Evolutionary conservation across 2,329 filamentous ascomycete genomes (phyloP), one percentile per base, ranked within the genome.

Genomic region (Zarea fungicola): DNA sequence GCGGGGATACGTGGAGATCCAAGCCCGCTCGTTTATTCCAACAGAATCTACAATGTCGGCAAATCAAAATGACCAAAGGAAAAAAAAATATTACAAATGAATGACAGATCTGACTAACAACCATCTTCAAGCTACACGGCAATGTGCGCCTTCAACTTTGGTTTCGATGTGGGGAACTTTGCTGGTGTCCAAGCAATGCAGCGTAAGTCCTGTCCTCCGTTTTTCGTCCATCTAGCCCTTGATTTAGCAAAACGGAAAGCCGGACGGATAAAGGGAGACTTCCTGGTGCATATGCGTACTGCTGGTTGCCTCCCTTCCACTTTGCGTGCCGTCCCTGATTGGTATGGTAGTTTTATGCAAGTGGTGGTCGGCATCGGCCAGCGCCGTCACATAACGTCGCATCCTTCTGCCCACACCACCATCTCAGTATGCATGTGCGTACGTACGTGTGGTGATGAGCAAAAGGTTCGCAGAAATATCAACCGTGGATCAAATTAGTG

Each of bases 91-190:
- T 22, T 22, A 4, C 26, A n/a, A 10, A 29, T 19, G 14, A 19
- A 25, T n/a, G 4, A 13, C 6, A 41, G 18, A 13, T n/a, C 10
- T 37, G 34, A 29, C 42, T 45, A 37, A 45, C 32, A 37, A 36
- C 16, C 5, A 13, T 8, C 36, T 2, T 6, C 3, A 16, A 60
- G 58, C 11, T 60, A 60, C 25, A 55, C 59, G 51, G 52, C 53
- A 13, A 36, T 54, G 35, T 59, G 57, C 14, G 54, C 56, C 11
- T 59, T 61, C 46, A 60, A 61, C 47, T 61, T 59, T 51, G 59
- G 59, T 6, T 60, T 53, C 25, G 59, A 61, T 37, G 59, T 61
- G n/a, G 57, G 59, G 18, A 60, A 48, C 16, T 61, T 61, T 42
- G 54, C 52, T 5, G 59, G 55, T 3, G 57, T 61, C 7, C 59